Conservation (phyloP, 139 green algal species). For the Micromonas pusilla region DNA sequence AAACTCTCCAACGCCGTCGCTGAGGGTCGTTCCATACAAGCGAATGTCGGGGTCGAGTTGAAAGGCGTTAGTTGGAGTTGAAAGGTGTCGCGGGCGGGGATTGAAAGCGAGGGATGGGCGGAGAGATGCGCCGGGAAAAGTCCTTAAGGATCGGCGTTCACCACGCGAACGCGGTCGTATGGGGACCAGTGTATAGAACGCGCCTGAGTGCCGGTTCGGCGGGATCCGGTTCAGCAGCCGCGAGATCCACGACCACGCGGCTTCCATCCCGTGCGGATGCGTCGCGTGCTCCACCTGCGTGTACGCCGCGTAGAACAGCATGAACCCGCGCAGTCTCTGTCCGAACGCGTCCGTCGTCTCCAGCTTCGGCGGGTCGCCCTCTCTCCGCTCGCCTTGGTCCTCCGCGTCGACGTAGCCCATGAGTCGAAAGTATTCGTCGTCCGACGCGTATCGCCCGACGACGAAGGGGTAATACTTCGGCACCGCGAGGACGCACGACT, state of each 20-base stretch:
- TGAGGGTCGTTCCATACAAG: no score
- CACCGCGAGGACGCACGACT: constrained; percentile 39
- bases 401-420: constrained; percentile 15
- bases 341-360: constrained; percentile 40
- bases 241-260: constrained; percentile 40
- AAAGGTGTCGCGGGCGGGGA: no score
- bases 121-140: no score
- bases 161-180: no score
- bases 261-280: constrained; percentile 32
- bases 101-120: no score
- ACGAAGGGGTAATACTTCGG: constrained; percentile 42
- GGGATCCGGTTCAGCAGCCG: constrained; percentile 44
- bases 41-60: no score
- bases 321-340: constrained; percentile 35
- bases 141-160: no score
- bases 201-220: constrained; percentile 37
- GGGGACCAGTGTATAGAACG: no score
- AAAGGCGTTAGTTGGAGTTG: no score
- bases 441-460: constrained; percentile 15
- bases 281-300: constrained; percentile 29
- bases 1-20: constrained; percentile 38
- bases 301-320: constrained; percentile 41
- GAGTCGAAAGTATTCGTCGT: constrained; percentile 32
- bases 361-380: constrained; percentile 32
- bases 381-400: background rate